These are phyloP conservation scores for Kazachstania sp. DNA, from an alignment of 1,139 yeast species.

Conservation along the genomic window DNA sequence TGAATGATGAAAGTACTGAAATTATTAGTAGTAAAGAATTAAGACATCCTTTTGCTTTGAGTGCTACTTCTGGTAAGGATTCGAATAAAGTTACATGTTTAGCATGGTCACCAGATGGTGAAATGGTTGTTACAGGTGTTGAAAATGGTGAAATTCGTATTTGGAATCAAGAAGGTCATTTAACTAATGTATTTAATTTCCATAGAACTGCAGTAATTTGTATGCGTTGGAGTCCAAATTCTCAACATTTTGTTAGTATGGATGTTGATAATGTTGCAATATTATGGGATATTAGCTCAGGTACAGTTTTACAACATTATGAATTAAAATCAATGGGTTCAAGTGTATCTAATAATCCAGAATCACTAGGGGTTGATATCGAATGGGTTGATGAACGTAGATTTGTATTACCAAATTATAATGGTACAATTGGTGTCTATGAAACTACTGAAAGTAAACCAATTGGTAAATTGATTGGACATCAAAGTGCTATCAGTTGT, in stretches of 20 bases:
- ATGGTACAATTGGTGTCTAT: constrained; percentile 51
- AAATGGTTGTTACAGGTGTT: constrained; percentile 47
- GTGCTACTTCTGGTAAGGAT: constrained; percentile 12
- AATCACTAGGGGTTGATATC: constrained; percentile 41
- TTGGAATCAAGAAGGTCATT: constrained; percentile 60
- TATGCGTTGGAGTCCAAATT: constrained; percentile 43
- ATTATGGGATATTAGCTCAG: constrained; percentile 47
- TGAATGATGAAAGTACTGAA: constrained; percentile 6
- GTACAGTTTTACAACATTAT: constrained; percentile 40
- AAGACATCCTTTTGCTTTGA: constrained; percentile 24
- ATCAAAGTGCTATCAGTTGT: constrained; percentile 50
- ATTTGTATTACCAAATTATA: constrained; percentile 58
- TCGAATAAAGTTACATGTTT: constrained; percentile 35
- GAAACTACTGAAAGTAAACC: constrained; percentile 45
- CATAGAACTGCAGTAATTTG: constrained; percentile 48
- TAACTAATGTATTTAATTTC: constrained; percentile 49
- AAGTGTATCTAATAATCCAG: constrained; percentile 6
- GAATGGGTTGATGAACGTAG: constrained; percentile 68
- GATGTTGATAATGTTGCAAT: constrained; percentile 37
- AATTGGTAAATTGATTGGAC: constrained; percentile 61
- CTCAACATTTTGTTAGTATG: constrained; percentile 31
- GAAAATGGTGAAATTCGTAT: constrained; percentile 58
- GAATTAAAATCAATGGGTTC: constrained; percentile 18
- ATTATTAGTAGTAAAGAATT: constrained; percentile 11
- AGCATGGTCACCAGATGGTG: constrained; percentile 60